Conservation (phyloP, 2,329 filamentous ascomycete genomes). For the Cytospora schulzeri region DNA sequence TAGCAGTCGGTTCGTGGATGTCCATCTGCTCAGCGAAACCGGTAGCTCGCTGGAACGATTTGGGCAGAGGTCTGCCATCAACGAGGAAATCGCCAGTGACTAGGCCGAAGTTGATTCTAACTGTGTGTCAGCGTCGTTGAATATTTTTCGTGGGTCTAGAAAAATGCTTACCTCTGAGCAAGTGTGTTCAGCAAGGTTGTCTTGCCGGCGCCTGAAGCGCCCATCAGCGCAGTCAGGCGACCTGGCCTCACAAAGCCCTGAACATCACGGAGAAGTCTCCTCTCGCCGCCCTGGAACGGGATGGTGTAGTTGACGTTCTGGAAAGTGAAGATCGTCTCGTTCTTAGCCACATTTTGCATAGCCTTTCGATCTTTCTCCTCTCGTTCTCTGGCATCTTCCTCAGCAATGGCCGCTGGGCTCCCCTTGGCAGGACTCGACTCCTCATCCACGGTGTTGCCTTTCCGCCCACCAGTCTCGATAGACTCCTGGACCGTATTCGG, state of each 20-base stretch:
- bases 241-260: conserved; percentile 84
- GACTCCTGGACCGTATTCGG: conserved; percentile 60
- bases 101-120: conserved; percentile 49
- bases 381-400: conserved; percentile 4
- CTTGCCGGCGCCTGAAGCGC: conserved; percentile 82
- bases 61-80: conserved; percentile 63
- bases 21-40: conserved; percentile 74
- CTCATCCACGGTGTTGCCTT: conserved; percentile 51
- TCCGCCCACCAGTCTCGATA: conserved; percentile 54
- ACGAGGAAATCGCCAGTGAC: conserved; percentile 59
- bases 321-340: conserved; percentile 67
- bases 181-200: conserved; percentile 83
- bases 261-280: conserved; percentile 74
- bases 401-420: background rate
- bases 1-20: conserved; percentile 66
- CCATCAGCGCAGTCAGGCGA: conserved; percentile 77
- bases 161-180: conserved; percentile 69
- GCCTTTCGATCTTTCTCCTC: conserved; percentile 19
- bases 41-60: conserved; percentile 70
- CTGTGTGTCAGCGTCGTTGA: background rate
- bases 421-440: conserved; percentile 36
- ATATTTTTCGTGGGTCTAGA: rapidly evolving
- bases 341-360: conserved; percentile 21
- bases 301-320: conserved; percentile 72
- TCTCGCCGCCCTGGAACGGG: conserved; percentile 61